phyloP scores from a whole-genome alignment of 2,329 filamentous ascomycete species.

The Calonectria henricotiae region DNA sequence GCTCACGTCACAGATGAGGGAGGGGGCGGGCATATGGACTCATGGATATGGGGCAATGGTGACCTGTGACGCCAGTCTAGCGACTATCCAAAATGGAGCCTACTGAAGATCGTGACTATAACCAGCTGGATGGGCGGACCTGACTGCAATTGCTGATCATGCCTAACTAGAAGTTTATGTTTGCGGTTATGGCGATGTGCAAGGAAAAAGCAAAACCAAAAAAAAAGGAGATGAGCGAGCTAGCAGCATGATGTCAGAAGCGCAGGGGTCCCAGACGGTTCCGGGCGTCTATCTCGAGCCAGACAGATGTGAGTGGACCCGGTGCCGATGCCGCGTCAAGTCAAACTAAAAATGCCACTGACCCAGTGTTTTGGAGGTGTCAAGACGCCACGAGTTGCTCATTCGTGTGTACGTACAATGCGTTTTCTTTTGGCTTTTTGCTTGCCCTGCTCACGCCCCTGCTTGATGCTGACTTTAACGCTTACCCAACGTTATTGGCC shows the following conservation, averaged over 20 bases:
- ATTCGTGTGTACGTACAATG: not conserved
- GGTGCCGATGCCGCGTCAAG: conserved; percentile 22
- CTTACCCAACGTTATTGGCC: not conserved
- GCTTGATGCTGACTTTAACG: conserved; percentile 5
- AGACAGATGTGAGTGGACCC: conserved; percentile 15
- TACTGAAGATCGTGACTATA: not conserved
- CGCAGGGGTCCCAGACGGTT: conserved; percentile 6
- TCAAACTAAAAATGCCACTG: conserved; percentile 14
- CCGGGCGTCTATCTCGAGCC: conserved; percentile 13
- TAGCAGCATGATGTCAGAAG: conserved; percentile 4
- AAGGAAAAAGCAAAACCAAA: not conserved
- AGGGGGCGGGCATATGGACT: conserved; percentile 16
- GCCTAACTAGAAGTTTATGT: not conserved
- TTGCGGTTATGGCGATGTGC: conserved; percentile 22
- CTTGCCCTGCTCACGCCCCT: not conserved
- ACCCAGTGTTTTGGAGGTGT: conserved; percentile 4
- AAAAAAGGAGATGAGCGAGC: not conserved
- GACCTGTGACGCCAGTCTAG: not conserved
- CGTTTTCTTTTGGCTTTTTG: not conserved
- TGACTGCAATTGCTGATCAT: not conserved
- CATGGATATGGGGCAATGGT: not conserved
- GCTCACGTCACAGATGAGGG: conserved; percentile 17
- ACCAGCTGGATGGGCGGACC: not conserved
- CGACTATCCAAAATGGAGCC: not conserved
- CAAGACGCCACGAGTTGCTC: not conserved